Evolutionary conservation across 495 filamentous ascomycete genomes (phyloP), one percentile per base, ranked within the genome.

Genomic region (Aspergillus heteromorphus): DNA sequence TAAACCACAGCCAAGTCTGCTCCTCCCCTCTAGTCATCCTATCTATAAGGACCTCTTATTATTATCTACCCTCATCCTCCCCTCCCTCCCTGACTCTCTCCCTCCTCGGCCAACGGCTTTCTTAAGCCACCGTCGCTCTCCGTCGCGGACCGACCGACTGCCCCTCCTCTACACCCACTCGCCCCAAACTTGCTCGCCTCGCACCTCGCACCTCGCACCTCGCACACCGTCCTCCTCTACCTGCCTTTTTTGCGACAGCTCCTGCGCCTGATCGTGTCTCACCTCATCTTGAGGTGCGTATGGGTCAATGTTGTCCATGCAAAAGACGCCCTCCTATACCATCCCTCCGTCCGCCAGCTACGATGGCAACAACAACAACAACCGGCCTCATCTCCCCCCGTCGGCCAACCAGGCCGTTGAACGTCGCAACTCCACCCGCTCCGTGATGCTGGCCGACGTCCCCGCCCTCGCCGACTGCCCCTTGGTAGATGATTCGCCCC

Each of bases 301-400:
- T 52, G 57, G 64, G 23, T 62, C 65, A 68, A 74, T 77, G 72
- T 69, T 75, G 68, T 73, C 72, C 65, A 76, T 75, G 73, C 71
- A 75, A 59, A 69, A 69, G 31, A 55, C 56, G 20, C 57, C 65
- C 42, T 27, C 58, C 40, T 61, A 66, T 58, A 31, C 57, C 31
- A 45, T 62, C 23, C 52, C 57, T 53, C 53, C 58, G 7, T 50
- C 62, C 52, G 53, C 59, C 45, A 23, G 48, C 29, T 30, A 55
- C 49, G 50, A 63, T 38, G 42, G 51, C 52, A 50, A 31, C 55
- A 27, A 56, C n/a, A 6, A 18, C 53, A 13, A 30, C 20, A 51
- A 57, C 30, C 36, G 51, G 5, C 43, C 54, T 43, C 56, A 59
- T 55, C 51, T 40, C 40, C 54, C 53, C 49, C 14, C 50, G 30